Evolutionary conservation across 345 rosid species (phyloP).

Genomic region (Ceriops decandra): DNA sequence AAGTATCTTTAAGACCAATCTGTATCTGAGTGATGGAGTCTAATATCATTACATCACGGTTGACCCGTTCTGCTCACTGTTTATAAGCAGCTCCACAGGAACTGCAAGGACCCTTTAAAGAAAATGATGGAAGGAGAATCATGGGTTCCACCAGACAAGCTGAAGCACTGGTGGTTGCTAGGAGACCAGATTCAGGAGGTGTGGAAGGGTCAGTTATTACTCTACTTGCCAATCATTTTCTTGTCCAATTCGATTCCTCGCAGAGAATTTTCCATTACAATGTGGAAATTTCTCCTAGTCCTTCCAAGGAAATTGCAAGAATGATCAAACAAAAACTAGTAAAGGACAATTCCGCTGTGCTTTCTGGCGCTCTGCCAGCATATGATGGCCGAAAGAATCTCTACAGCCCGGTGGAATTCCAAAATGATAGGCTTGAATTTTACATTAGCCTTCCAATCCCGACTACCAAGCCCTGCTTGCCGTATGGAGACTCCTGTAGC

Average conservation of each 20-base stretch:
- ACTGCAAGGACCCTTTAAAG: slow-evolving; percentile 30
- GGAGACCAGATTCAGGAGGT: slow-evolving; percentile 87
- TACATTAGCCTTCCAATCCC: slow-evolving; percentile 84
- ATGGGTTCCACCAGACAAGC: slow-evolving; percentile 33
- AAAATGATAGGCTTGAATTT: slow-evolving; percentile 77
- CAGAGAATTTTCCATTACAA: slow-evolving; percentile 80
- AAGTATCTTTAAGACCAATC: background rate
- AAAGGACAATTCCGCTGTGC: slow-evolving; percentile 42
- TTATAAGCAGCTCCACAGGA: slow-evolving; percentile 41
- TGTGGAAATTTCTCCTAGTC: slow-evolving; percentile 76
- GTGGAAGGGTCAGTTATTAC: slow-evolving; percentile 66
- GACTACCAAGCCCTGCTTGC: slow-evolving; percentile 28
- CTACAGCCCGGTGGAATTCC: slow-evolving; percentile 82
- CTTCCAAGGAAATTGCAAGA: slow-evolving; percentile 78
- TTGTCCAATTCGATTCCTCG: slow-evolving; percentile 64
- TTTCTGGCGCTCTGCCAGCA: slow-evolving; percentile 66
- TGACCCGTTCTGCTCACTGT: slow-evolving; percentile 22
- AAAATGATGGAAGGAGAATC: slow-evolving; percentile 40
- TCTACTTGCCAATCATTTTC: slow-evolving; percentile 91
- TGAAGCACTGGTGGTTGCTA: slow-evolving; percentile 42
- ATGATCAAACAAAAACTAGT: slow-evolving; percentile 79
- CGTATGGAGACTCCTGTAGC: slow-evolving; percentile 29
- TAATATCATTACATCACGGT: slow-evolving; percentile 20
- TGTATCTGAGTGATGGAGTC: background rate
- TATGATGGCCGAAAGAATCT: slow-evolving; percentile 83